A percentile compares a stretch with the other conserved stretches of the same genome.
These are phyloP conservation scores for Penicillium decumbens DNA, from an alignment of 2,329 filamentous ascomycete species.

Conservation along the genomic window DNA sequence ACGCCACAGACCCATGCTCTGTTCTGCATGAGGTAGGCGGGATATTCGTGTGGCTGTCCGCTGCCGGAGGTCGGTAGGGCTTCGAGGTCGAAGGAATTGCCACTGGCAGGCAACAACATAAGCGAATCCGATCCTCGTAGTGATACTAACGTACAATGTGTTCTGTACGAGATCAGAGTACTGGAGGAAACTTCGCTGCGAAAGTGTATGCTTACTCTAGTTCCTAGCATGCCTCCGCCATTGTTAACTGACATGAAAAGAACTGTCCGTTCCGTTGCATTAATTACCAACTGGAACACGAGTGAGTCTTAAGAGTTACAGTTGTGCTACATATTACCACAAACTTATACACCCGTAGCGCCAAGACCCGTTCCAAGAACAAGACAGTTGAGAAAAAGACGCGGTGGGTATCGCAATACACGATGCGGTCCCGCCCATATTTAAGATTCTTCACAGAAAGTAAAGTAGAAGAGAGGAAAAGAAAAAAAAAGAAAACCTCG, in stretches of 20 bases:
- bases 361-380: background rate
- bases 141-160: background rate
- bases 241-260: background rate
- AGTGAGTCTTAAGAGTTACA: background rate
- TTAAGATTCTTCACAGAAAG: background rate
- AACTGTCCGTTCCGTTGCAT: background rate
- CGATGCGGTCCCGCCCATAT: background rate
- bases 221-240: background rate
- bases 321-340: background rate
- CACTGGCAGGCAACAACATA: conserved; percentile 17
- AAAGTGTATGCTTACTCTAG: background rate
- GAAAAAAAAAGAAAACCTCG: background rate
- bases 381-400: background rate
- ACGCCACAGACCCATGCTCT: conserved; percentile 15
- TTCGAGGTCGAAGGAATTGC: conserved; percentile 3
- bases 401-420: background rate
- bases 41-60: background rate
- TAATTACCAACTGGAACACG: background rate
- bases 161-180: background rate
- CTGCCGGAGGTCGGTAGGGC: background rate
- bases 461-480: background rate
- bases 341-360: background rate
- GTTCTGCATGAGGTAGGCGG: background rate
- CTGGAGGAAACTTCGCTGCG: background rate
- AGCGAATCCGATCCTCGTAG: background rate